Conservation (phyloP, 2,329 filamentous ascomycete species). For the Fusarium paranaense region DNA sequence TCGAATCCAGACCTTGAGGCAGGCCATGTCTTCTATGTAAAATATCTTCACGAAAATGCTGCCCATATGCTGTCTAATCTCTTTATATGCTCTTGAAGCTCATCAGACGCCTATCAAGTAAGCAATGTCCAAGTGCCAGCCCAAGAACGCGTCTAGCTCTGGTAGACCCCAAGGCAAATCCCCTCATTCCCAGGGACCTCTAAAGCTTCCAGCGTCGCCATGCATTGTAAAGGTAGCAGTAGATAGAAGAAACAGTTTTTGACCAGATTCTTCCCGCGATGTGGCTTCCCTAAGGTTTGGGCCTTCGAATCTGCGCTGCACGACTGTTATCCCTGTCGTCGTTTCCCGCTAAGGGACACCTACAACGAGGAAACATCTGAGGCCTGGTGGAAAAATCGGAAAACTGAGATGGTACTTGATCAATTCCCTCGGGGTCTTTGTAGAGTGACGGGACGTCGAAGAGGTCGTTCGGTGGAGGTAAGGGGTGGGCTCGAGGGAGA, state of each 20-base stretch:
- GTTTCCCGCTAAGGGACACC: not conserved
- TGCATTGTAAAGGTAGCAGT: not conserved
- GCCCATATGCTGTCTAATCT: not conserved
- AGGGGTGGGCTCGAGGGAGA: not conserved
- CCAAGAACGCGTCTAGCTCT: not conserved
- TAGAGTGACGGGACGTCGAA: not conserved
- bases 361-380: not conserved
- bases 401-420: too few species aligned
- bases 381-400: too few species aligned
- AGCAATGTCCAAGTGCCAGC: not conserved
- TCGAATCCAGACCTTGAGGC: not conserved
- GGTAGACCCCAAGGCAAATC: not conserved
- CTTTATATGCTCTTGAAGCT: not conserved
- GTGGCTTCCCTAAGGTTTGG: not conserved
- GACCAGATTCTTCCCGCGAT: not conserved
- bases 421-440: not conserved
- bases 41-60: fast-evolving
- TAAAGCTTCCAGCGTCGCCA: not conserved
- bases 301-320: not conserved
- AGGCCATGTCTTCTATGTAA: not conserved
- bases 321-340: not conserved
- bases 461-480: not conserved
- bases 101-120: fast-evolving
- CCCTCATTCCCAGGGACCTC: not conserved
- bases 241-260: fast-evolving